Evolutionary conservation across 2,329 filamentous ascomycete species (phyloP).

Genomic region (Dothideomycetidae sp.): DNA sequence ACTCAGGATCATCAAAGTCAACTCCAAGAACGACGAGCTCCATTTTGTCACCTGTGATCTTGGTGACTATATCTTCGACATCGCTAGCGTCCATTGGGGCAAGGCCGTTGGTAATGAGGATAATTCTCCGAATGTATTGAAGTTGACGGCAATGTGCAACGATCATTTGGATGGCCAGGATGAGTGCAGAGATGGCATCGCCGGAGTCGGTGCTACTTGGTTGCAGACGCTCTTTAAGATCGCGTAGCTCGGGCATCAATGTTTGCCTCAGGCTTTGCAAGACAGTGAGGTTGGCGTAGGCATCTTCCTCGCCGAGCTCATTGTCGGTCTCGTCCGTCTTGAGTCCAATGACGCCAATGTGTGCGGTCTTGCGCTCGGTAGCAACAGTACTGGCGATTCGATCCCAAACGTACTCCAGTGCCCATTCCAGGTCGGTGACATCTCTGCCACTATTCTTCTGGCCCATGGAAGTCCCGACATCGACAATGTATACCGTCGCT

Average conservation of each 20-base stretch:
- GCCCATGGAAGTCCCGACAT: slow-evolving; percentile 76
- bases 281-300: slow-evolving; percentile 70
- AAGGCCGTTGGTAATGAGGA: slow-evolving; percentile 71
- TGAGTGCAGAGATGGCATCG: slow-evolving; percentile 74
- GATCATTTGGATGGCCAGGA: slow-evolving; percentile 81
- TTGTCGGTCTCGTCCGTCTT: slow-evolving; percentile 66
- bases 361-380: slow-evolving; percentile 59
- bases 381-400: slow-evolving; percentile 63
- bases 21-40: slow-evolving; percentile 70
- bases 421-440: slow-evolving; percentile 76
- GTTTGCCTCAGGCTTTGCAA: slow-evolving; percentile 50
- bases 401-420: slow-evolving; percentile 89
- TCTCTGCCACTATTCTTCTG: slow-evolving; percentile 53
- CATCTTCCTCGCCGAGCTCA: slow-evolving; percentile 48
- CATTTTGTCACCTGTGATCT: slow-evolving; percentile 63
- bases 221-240: slow-evolving; percentile 48
- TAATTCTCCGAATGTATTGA: slow-evolving; percentile 67
- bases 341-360: slow-evolving; percentile 67
- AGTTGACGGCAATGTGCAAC: slow-evolving; percentile 62
- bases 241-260: slow-evolving; percentile 54
- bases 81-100: slow-evolving; percentile 59
- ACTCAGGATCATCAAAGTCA: slow-evolving; percentile 86
- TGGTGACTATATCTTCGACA: slow-evolving; percentile 52
- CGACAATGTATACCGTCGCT: slow-evolving; percentile 80
- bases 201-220: slow-evolving; percentile 55